phyloP scores from a whole-genome alignment of 805 yeast species.

The Ogataea chonburiensis region DNA sequence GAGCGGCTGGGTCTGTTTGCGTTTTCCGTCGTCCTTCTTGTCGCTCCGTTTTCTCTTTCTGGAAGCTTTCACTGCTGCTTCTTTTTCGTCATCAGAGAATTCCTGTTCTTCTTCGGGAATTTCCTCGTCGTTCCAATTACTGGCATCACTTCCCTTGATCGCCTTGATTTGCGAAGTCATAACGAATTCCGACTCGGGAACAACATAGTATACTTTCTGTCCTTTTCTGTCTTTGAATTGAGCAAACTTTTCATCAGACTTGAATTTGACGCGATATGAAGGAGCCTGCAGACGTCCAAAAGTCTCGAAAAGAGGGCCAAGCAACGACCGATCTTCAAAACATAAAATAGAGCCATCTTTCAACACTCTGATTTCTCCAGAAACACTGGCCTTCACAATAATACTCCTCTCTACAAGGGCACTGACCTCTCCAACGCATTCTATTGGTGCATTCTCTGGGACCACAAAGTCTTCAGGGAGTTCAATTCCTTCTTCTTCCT shows the following conservation, averaged over 20 bases:
- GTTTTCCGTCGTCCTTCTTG: conserved; percentile 22
- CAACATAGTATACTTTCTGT: conserved; percentile 67
- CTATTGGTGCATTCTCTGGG: conserved; percentile 60
- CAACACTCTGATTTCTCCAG: conserved; percentile 83
- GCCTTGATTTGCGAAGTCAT: conserved; percentile 70
- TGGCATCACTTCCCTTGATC: conserved; percentile 88
- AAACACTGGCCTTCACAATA: conserved; percentile 64
- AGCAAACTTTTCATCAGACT: conserved; percentile 47
- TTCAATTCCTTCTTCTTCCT: conserved; percentile 60
- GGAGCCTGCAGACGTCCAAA: conserved; percentile 88
- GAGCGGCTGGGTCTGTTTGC: conserved; percentile 11
- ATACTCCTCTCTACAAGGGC: conserved; percentile 71
- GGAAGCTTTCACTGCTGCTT: conserved; percentile 62
- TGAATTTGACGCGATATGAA: conserved; percentile 70
- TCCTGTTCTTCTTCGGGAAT: conserved; percentile 91
- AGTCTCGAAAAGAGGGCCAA: conserved; percentile 84
- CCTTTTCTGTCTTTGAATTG: conserved; percentile 51
- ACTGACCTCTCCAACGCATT: conserved; percentile 66
- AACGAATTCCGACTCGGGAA: conserved; percentile 74
- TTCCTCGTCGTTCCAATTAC: conserved; percentile 93
- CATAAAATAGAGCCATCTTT: conserved; percentile 81
- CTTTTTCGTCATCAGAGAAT: conserved; percentile 91
- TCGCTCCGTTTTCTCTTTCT: conserved; percentile 59
- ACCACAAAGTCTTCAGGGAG: conserved; percentile 68
- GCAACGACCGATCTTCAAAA: conserved; percentile 61